Conservation (phyloP, 345 rosid species). For the Conringia planisiliqua region DNA sequence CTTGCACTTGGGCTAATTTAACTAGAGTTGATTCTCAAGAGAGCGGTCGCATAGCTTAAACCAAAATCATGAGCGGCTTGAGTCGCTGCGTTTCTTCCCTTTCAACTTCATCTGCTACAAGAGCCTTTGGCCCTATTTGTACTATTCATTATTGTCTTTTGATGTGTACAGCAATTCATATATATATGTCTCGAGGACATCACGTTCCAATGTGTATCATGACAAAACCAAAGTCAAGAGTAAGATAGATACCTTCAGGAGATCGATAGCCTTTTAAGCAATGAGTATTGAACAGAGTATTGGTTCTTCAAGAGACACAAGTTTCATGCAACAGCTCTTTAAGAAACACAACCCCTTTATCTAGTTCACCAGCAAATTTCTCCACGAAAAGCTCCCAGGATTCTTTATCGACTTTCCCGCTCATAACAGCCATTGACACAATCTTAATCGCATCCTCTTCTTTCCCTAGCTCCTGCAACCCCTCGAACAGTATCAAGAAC, state of each 20-base stretch:
- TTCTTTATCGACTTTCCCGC: constrained; percentile 47
- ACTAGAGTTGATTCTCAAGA: background rate
- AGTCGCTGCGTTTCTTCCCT: background rate
- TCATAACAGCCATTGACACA: constrained; percentile 46
- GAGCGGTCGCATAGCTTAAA: background rate
- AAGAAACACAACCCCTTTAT: constrained; percentile 35
- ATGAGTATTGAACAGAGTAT: background rate
- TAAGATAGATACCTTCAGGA: background rate
- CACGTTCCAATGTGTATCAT: background rate
- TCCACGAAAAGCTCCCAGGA: constrained; percentile 57
- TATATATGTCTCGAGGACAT: background rate
- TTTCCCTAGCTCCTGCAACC: constrained; percentile 39
- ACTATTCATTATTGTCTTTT: background rate
- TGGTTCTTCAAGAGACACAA: constrained; percentile 12
- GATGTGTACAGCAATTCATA: background rate
- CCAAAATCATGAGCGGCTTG: background rate
- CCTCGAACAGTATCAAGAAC: constrained; percentile 50
- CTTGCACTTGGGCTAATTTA: background rate
- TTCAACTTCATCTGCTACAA: constrained; percentile 5
- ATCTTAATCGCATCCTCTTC: constrained; percentile 51
- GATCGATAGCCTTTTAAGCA: background rate
- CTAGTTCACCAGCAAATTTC: constrained; percentile 40
- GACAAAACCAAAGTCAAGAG: background rate
- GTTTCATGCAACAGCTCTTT: constrained; percentile 34
- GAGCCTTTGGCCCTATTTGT: background rate